Percentiles rank a stretch among this genome's conserved stretches.
Conservation (phyloP, 2,329 filamentous ascomycete genomes). For the Xylaria polymorpha region DNA sequence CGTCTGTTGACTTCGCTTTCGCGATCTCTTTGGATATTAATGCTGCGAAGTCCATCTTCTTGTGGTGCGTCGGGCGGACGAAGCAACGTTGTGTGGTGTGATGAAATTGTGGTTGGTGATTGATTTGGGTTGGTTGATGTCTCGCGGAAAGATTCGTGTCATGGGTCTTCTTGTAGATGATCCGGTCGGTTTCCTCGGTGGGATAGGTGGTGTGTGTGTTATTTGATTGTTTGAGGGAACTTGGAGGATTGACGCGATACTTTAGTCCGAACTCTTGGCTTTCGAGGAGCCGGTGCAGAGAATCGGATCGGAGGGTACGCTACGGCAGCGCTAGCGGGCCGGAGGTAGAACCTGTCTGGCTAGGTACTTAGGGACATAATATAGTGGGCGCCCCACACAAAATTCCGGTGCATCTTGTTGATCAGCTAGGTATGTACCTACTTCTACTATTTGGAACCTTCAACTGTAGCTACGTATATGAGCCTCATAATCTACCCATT, state of each 20-base stretch:
- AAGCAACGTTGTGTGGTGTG: neutral
- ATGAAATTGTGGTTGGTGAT: neutral
- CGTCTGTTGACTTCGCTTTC: constrained; percentile 69
- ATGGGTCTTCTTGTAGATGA: no score
- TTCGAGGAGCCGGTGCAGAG: neutral
- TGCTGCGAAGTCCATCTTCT: constrained; percentile 90
- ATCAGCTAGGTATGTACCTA: no score
- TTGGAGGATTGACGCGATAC: neutral
- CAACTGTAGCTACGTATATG: no score
- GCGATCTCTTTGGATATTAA: constrained; percentile 94
- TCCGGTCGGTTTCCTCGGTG: neutral
- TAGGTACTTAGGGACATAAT: no score
- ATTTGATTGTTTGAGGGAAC: neutral
- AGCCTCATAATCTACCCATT: no score
- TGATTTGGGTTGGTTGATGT: neutral
- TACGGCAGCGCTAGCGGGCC: constrained; percentile 9
- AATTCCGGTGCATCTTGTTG: no score
- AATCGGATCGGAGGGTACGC: neutral
- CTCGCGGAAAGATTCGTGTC: neutral
- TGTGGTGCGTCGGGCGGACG: neutral
- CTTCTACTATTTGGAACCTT: no score
- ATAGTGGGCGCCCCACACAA: no score
- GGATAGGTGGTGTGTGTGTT: neutral
- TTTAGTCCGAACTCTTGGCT: neutral
- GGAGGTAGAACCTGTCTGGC: no score